These are phyloP conservation scores for Puccinellia tenuiflora DNA, from an alignment of 176 grass and related monocot genomes.

Conservation along the genomic window DNA sequence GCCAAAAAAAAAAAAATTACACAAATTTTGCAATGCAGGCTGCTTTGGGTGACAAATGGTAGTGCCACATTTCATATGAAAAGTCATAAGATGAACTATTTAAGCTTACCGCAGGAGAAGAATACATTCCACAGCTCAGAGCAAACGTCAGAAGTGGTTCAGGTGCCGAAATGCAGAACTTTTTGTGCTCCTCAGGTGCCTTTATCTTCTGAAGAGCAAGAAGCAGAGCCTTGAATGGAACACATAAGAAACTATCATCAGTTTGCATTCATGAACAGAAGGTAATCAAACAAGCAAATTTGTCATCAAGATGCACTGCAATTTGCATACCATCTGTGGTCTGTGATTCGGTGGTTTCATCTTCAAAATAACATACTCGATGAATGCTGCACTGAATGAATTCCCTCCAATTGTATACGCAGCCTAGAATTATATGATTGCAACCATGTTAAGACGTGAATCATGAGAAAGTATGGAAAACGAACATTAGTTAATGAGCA, in stretches of 20 bases:
- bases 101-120: conserved; percentile 67
- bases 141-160: conserved; percentile 82
- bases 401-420: conserved; percentile 84
- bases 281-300: neutral
- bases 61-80: neutral
- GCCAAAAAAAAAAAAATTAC: no score
- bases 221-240: conserved; percentile 60
- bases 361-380: conserved; percentile 87
- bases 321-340: conserved; percentile 69
- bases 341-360: conserved; percentile 80
- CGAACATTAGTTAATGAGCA: neutral
- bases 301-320: neutral
- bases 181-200: conserved; percentile 78
- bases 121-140: conserved; percentile 86
- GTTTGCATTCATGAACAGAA: neutral
- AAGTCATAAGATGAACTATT: neutral
- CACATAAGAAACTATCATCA: conserved; percentile 3
- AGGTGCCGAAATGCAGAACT: conserved; percentile 53
- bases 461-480: neutral
- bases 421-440: conserved; percentile 30
- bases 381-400: conserved; percentile 85
- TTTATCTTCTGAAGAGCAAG: conserved; percentile 91
- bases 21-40: neutral
- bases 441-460: neutral
- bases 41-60: neutral